These are phyloP conservation scores for Xylaria scruposa DNA, from an alignment of 495 filamentous ascomycete species.

Conservation along the genomic window DNA sequence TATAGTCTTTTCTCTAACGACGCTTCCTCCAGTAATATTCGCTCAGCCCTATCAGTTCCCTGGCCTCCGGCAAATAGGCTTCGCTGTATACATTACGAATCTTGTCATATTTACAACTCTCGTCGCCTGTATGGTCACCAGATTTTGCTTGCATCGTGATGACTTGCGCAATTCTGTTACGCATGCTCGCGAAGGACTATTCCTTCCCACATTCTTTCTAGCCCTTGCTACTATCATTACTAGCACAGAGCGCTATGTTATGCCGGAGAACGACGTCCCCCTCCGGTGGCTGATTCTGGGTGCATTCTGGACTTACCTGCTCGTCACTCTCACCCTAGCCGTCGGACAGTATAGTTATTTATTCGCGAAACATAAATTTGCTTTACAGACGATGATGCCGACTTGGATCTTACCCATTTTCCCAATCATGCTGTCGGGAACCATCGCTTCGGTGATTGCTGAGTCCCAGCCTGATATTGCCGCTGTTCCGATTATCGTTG, in stretches of 20 bases:
- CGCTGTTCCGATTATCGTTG: constrained; percentile 55
- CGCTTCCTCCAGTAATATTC: constrained; percentile 49
- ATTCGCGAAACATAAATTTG: constrained; percentile 53
- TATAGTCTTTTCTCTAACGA: constrained; percentile 12
- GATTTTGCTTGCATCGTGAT: constrained; percentile 62
- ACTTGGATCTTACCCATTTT: constrained; percentile 66
- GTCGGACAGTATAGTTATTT: constrained; percentile 60
- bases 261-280: constrained; percentile 48
- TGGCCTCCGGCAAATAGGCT: constrained; percentile 64
- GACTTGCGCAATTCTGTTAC: constrained; percentile 62
- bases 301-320: constrained; percentile 60
- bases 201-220: constrained; percentile 72
- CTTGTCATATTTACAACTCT: constrained; percentile 64
- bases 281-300: constrained; percentile 50
- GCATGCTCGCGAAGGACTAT: constrained; percentile 69
- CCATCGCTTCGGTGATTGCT: constrained; percentile 53
- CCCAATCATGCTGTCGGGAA: constrained; percentile 62
- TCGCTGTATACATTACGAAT: constrained; percentile 68
- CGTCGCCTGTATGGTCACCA: constrained; percentile 56
- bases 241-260: constrained; percentile 64
- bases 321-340: constrained; percentile 48
- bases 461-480: constrained; percentile 50
- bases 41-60: constrained; percentile 65
- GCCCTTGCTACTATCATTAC: constrained; percentile 67
- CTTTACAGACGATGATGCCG: constrained; percentile 54